A percentile compares a stretch with the other conserved stretches of the same genome.
These are phyloP conservation scores for Avena atlantica DNA, from an alignment of 176 grass and related monocot genomes.

Conservation along the genomic window DNA sequence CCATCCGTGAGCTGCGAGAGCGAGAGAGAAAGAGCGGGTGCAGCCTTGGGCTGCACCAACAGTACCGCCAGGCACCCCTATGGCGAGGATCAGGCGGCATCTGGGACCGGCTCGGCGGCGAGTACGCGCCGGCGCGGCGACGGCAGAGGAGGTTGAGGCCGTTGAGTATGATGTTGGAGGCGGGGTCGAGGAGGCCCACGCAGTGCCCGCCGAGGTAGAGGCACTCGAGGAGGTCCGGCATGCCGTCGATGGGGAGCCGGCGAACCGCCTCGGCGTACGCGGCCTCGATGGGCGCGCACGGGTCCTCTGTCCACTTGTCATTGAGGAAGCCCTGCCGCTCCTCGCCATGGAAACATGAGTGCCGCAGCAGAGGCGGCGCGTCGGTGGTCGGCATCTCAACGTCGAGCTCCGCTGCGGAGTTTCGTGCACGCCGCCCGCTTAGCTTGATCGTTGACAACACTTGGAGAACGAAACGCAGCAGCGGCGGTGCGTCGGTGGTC, in stretches of 20 bases:
- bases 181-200: conserved; percentile 4
- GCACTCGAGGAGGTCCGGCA: conserved; percentile 14
- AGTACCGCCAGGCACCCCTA: no score
- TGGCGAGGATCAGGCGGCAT: neutral
- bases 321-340: neutral
- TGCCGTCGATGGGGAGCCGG: neutral
- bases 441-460: no score
- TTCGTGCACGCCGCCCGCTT: no score
- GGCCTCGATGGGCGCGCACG: neutral
- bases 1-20: no score
- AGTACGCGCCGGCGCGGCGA: no score
- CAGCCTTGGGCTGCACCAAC: no score
- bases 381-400: no score
- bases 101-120: no score
- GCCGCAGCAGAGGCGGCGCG: neutral
- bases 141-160: neutral
- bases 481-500: no score
- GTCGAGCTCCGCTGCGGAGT: no score
- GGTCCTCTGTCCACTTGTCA: neutral
- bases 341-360: neutral
- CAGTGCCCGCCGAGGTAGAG: neutral
- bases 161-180: conserved; percentile 25
- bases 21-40: no score
- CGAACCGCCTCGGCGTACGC: neutral
- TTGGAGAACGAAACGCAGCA: no score